These are phyloP conservation scores for Cylindrodendrum hubeiense DNA, from an alignment of 2,329 filamentous ascomycete species.

Conservation along the genomic window DNA sequence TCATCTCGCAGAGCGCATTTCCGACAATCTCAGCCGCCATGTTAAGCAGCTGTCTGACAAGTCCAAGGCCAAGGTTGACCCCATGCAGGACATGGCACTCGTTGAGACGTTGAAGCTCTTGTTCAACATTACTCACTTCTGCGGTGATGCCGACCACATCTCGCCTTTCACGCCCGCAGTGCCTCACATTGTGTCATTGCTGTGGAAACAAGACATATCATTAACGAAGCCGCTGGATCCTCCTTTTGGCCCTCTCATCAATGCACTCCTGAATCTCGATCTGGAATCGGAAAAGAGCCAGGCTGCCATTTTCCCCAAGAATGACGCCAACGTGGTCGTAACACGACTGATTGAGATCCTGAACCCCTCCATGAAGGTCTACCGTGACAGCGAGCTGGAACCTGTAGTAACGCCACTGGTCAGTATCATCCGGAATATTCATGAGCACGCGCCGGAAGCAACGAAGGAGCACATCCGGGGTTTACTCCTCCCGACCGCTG, in stretches of 20 bases:
- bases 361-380: slow-evolving; percentile 72
- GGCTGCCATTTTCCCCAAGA: slow-evolving; percentile 74
- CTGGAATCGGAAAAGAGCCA: slow-evolving; percentile 67
- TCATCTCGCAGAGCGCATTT: slow-evolving; percentile 68
- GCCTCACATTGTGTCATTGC: slow-evolving; percentile 76
- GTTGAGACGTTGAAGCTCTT: slow-evolving; percentile 87
- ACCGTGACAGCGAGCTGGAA: slow-evolving; percentile 79
- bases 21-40: slow-evolving; percentile 78
- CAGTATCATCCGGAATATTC: slow-evolving; percentile 78
- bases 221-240: slow-evolving; percentile 77
- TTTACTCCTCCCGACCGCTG: slow-evolving; percentile 79
- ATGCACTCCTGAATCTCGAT: slow-evolving; percentile 84
- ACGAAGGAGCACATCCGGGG: slow-evolving; percentile 72
- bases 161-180: slow-evolving; percentile 76
- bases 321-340: slow-evolving; percentile 69
- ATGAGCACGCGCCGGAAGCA: slow-evolving; percentile 74
- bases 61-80: slow-evolving; percentile 54
- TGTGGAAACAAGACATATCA: slow-evolving; percentile 70
- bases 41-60: slow-evolving; percentile 57
- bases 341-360: slow-evolving; percentile 79
- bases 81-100: slow-evolving; percentile 84
- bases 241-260: slow-evolving; percentile 79
- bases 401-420: slow-evolving; percentile 77
- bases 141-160: slow-evolving; percentile 65
- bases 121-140: slow-evolving; percentile 88